Evolutionary conservation across 352 stramenopile genomes (phyloP), one percentile per base, ranked within the genome.

Genomic region (Phytopythium helicoides): DNA sequence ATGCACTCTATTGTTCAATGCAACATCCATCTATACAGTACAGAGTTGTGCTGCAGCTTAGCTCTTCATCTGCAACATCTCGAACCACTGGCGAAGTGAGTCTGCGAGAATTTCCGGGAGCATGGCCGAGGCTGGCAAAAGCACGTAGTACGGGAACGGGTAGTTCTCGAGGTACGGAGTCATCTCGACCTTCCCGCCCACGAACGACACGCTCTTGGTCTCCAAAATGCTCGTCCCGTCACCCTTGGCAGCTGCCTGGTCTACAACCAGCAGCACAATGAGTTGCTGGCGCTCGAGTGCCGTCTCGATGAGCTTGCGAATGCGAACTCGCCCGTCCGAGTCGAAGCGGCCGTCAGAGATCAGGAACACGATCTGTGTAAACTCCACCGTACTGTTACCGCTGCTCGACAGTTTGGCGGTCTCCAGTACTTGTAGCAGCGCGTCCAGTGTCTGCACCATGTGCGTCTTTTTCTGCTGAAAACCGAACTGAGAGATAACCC

Each of bases 141-240:
- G 71, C 47, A 99, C 89, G 66, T 99, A 99, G 75, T 99, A 99
- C 45, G 97, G 97, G 78, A 99, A 99, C 36, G 98, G 98, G 65
- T 99, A 99, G 74, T 99, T 97, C 57, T 99, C 97, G 31, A 99
- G 88, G 78, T 99, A 99, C 21, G 89, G 79, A 48, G 94, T 97
- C 66, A 99, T 96, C 55, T 94, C 81, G 44, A 98, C 89, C 58
- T 98, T 98, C 38, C 96, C 96, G 47, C 98, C 97, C 42, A 84
- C 72, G 69, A 99, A 99, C 37, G 85, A 93, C 25, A 99, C 96
- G 54, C 97, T 96, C 76, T 99, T 97, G 58, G 98, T 99, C 54
- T 99, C 94, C 25, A 99, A 60, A 53, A 99, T 99, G 33, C 93
- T 99, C 23, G 97, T 97, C 39, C 79, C 68, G 33, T 80, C 61